These are phyloP conservation scores for Neurospora tetrasperma DNA, from an alignment of 495 filamentous ascomycete species.

Conservation along the genomic window DNA sequence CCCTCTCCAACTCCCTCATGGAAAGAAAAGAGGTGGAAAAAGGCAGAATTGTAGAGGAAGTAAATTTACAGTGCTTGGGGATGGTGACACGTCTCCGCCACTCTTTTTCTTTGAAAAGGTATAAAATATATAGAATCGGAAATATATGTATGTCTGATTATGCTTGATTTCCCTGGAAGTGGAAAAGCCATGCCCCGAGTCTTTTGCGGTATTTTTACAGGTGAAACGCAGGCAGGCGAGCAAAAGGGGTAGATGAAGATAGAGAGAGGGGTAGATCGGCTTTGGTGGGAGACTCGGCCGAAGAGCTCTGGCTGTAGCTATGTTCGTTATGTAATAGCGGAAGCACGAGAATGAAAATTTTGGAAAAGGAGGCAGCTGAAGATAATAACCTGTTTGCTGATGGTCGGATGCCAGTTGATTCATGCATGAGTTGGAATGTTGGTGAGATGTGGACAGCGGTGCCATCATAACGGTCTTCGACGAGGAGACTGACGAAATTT, in stretches of 20 bases:
- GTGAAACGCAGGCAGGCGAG: neutral
- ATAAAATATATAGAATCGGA: no score
- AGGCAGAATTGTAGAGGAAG: no score
- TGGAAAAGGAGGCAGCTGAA: neutral
- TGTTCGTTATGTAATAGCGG: neutral
- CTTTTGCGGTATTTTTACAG: no score
- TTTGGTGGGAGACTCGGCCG: neutral
- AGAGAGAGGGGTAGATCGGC: neutral
- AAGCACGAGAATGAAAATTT: neutral
- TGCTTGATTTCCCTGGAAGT: no score
- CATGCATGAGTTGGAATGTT: neutral
- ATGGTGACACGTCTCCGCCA: no score
- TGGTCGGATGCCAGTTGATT: neutral
- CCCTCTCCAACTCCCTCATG: no score
- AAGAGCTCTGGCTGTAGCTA: neutral
- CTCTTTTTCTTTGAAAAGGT: no score
- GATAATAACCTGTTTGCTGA: neutral
- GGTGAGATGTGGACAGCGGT: neutral
- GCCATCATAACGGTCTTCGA: neutral
- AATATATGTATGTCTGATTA: no score
- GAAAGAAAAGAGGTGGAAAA: no score
- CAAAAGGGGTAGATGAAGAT: neutral
- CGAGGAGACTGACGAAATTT: neutral
- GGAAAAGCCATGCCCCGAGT: no score
- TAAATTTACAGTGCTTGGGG: no score